Percentiles rank a stretch among this genome's conserved stretches.
These are phyloP conservation scores for Cladophialophora yegresii DNA, from an alignment of 2,329 filamentous ascomycete species.

Conservation along the genomic window DNA sequence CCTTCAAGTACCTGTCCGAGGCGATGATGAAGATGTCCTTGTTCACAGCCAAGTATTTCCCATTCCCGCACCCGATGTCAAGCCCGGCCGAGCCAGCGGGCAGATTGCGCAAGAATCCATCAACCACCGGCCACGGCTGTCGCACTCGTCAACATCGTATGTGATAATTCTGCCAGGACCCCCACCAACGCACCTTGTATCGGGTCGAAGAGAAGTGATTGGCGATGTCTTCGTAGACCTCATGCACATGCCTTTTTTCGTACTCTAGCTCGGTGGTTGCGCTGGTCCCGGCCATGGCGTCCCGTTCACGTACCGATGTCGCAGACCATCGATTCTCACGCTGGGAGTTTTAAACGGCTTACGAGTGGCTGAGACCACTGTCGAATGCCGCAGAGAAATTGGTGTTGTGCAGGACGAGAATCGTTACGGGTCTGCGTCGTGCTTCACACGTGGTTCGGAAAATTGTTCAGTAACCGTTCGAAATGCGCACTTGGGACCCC, in stretches of 20 bases:
- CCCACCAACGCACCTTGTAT: conserved; percentile 58
- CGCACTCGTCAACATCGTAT: conserved; percentile 30
- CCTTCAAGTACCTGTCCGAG: conserved; percentile 68
- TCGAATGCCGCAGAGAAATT: neutral
- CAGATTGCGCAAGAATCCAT: conserved; percentile 70
- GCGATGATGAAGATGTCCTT: conserved; percentile 74
- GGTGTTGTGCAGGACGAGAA: neutral
- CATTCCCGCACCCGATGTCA: conserved; percentile 94
- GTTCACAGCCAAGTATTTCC: conserved; percentile 88
- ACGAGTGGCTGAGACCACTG: neutral
- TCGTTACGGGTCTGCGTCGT: neutral
- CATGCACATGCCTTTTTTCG: conserved; percentile 84
- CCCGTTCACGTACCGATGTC: neutral
- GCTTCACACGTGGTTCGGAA: neutral
- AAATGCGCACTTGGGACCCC: conserved; percentile 11
- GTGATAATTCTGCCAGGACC: too few relatives aligned
- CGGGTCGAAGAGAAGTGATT: conserved; percentile 54
- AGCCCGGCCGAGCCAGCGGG: conserved; percentile 74
- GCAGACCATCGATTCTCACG: neutral
- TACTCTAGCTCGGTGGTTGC: conserved; percentile 53
- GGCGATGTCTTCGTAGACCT: conserved; percentile 70
- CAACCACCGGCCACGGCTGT: conserved; percentile 87
- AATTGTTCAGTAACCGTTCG: neutral
- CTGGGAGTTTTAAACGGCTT: neutral
- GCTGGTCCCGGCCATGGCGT: conserved; percentile 16